Evolutionary conservation across 1,284 basidiomycete species (phyloP).

Genomic region (Sanghuangporus weigelae): DNA sequence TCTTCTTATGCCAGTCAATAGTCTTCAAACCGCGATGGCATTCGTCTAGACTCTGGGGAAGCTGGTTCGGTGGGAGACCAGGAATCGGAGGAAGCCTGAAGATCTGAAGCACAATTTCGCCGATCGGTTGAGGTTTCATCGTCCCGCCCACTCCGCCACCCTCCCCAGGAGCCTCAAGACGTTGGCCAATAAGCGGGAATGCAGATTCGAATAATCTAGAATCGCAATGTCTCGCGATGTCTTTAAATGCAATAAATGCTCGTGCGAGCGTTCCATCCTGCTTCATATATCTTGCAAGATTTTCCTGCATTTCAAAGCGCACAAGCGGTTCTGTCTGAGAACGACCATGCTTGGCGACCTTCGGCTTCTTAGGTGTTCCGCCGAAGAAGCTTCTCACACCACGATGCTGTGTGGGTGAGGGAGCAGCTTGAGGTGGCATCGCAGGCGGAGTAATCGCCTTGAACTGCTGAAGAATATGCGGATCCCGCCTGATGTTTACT

Average conservation of each 20-base stretch:
- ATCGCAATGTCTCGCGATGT: conserved; percentile 77
- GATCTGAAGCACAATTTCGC: conserved; percentile 81
- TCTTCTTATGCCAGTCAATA: conserved; percentile 87
- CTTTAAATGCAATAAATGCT: conserved; percentile 82
- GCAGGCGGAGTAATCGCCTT: conserved; percentile 53
- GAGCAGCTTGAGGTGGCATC: conserved; percentile 38
- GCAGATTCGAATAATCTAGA: conserved; percentile 78
- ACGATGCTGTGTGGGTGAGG: conserved; percentile 34
- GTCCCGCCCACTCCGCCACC: conserved; percentile 35
- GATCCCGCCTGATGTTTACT: conserved; percentile 77
- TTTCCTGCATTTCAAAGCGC: conserved; percentile 37
- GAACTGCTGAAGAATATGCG: conserved; percentile 72
- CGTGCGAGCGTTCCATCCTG: conserved; percentile 77
- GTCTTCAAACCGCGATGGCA: conserved; percentile 85
- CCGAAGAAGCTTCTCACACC: conserved; percentile 75
- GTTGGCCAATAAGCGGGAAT: conserved; percentile 79
- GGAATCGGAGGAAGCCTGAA: conserved; percentile 88
- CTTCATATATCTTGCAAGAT: conserved; percentile 78
- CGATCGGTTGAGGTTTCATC: conserved; percentile 56
- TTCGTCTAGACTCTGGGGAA: conserved; percentile 91
- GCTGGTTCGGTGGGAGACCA: conserved; percentile 67
- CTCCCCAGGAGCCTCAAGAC: conserved; percentile 37
- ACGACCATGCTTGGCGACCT: conserved; percentile 24
- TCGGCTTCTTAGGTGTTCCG: conserved; percentile 68
- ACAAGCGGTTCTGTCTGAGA: conserved; percentile 14